Evolutionary conservation across 768 basidiomycete species (phyloP), one percentile per base, ranked within the genome.

Genomic region (Tricholomella constricta): DNA sequence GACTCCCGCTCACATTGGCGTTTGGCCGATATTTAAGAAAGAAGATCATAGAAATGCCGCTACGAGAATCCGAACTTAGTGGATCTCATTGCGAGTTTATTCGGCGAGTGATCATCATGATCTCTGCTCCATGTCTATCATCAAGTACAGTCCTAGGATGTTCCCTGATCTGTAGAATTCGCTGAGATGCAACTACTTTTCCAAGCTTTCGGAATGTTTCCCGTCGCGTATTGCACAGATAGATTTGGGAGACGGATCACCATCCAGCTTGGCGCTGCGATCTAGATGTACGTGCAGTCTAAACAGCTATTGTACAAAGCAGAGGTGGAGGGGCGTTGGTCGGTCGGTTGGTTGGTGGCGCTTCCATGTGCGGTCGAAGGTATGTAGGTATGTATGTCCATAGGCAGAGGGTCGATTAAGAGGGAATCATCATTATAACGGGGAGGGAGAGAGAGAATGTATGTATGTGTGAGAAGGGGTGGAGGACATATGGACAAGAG

Each of bases 121-220:
- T n/a, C 7, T 42, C 17, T 51, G 15, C 12, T 26, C n/a, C 17
- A 48, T 35, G 14, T 27, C 14, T 43, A 34, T 20, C 34, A n/a
- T 47, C 47, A 3, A 51, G 9, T 40, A 3, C 34, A 76, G 74
- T 76, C 14, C 63, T 76, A 6, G 73, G 73, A 59, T 76, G 73
- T 72, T 74, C 29, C 45, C 61, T 22, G 7, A 38, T 11, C 22
- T 41, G 17, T n/a, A 11, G 15, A 14, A 17, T 20, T 17, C 14
- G 17, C 15, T 29, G 44, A 29, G 17, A 20, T 31, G 2, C 4
- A 26, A 32, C 7, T 45, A 23, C 23, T n/a, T 37, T 15, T 17
- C 34, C 11, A 51, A 74, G 73, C 49, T 77, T 74, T 73, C 32
- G 74, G 74, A 4, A 76, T 76, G 74, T 63, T 76, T 52, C 73